Percentiles rank a stretch among this genome's conserved stretches.
Evolutionary conservation across 1,139 yeast genomes (phyloP).

Genomic region (Saccharomycopsis hybrid): DNA sequence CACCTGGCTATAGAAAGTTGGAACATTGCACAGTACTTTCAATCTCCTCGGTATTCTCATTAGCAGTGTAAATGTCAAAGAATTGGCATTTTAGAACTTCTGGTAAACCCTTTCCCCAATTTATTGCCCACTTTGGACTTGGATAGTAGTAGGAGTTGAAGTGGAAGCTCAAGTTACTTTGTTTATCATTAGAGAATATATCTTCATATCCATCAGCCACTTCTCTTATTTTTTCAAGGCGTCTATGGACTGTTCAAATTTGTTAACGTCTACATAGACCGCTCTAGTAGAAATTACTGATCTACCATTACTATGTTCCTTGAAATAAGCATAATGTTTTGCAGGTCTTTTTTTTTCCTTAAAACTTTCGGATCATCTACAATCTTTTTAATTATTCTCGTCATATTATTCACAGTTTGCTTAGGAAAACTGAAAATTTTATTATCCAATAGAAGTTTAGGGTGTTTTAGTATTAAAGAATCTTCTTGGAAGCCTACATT

Average conservation of each 20-base stretch:
- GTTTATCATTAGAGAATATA: slow-evolving; percentile 2
- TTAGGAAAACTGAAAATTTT: slow-evolving; percentile 1
- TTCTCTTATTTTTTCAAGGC: background rate
- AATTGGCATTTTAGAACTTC: background rate
- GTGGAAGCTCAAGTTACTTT: slow-evolving; percentile 1
- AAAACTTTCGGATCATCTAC: slow-evolving; percentile 1
- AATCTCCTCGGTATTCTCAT: background rate
- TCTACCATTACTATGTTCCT: background rate
- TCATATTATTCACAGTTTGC: background rate
- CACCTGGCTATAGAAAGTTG: background rate
- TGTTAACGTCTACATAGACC: background rate
- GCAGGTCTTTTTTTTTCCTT: background rate
- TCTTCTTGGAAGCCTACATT: slow-evolving; percentile 9
- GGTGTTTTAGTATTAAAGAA: slow-evolving; percentile 5
- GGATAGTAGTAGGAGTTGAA: slow-evolving; percentile 3
- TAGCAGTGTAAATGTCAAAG: slow-evolving; percentile 6
- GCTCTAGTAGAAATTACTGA: background rate
- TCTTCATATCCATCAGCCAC: background rate
- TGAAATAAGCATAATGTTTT: background rate
- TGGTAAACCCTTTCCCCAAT: background rate
- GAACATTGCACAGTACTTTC: slow-evolving; percentile 6
- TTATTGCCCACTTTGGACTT: background rate
- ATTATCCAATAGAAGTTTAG: background rate
- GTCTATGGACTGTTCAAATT: background rate
- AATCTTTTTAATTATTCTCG: background rate